These are phyloP conservation scores for Cytospora piceicola DNA, from an alignment of 2,329 filamentous ascomycete species.

Conservation along the genomic window DNA sequence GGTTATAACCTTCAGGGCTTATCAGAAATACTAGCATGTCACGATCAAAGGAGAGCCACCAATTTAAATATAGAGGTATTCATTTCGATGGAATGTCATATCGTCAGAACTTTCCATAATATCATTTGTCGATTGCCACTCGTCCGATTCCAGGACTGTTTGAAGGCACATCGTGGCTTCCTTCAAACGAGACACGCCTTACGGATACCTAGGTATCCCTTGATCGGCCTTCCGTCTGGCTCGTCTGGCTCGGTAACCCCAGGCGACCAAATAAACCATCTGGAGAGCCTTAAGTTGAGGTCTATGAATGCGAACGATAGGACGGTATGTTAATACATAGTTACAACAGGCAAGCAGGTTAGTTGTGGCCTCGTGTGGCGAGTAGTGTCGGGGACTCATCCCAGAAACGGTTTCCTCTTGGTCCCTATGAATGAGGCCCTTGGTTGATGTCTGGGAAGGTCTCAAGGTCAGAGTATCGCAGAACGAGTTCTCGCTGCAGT, in stretches of 20 bases:
- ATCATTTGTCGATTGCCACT: not conserved
- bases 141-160: constrained; percentile 12
- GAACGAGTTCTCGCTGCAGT: constrained; percentile 59
- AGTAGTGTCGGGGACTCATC: constrained; percentile 9
- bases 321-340: not conserved
- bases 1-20: too few species aligned
- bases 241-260: constrained; percentile 13
- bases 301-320: not conserved
- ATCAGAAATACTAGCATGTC: too few species aligned
- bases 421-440: constrained; percentile 24
- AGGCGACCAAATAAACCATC: not conserved
- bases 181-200: constrained; percentile 22
- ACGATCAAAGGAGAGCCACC: not conserved
- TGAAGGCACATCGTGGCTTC: constrained; percentile 13
- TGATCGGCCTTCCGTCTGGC: constrained; percentile 10
- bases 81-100: constrained; percentile 10
- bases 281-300: not conserved
- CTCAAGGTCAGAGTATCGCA: constrained; percentile 66
- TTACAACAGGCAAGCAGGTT: constrained; percentile 1
- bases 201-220: constrained; percentile 15
- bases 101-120: constrained; percentile 11
- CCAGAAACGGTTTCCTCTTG: constrained; percentile 5
- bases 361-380: not conserved
- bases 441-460: constrained; percentile 39
- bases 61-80: constrained; percentile 5